These are phyloP conservation scores for Chiua sp. DNA, from an alignment of 1,284 basidiomycete species.

Conservation along the genomic window DNA sequence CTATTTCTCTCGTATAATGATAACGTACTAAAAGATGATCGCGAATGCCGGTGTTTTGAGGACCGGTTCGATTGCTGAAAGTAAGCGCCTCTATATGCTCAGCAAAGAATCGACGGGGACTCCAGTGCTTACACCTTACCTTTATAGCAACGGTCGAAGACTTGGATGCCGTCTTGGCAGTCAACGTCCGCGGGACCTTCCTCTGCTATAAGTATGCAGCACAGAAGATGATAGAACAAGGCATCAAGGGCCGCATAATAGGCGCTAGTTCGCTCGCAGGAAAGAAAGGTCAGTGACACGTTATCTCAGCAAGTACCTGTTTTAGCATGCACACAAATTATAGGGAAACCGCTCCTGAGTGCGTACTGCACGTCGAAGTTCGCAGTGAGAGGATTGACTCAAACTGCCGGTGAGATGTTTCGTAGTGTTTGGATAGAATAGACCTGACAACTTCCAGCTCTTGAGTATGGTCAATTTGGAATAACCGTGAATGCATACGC, in stretches of 20 bases:
- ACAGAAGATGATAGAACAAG: conserved; percentile 43
- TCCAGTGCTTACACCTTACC: not conserved
- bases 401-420: conserved; percentile 24
- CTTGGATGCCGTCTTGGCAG: conserved; percentile 32
- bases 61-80: conserved; percentile 29
- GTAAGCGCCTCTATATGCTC: conserved; percentile 18
- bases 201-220: conserved; percentile 46
- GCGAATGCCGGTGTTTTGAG: conserved; percentile 43
- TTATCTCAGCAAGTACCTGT: not conserved
- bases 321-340: not conserved
- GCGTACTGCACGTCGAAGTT: conserved; percentile 40
- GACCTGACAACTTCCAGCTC: conserved; percentile 32
- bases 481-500: conserved; percentile 61
- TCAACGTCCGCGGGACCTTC: conserved; percentile 42
- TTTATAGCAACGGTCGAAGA: conserved; percentile 29
- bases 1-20: not conserved
- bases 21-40: conserved; percentile 35
- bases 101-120: not conserved
- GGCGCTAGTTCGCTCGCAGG: conserved; percentile 43
- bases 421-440: not conserved
- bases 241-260: conserved; percentile 44
- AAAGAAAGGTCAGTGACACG: conserved; percentile 32
- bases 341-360: conserved; percentile 25
- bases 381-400: conserved; percentile 40
- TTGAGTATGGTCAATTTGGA: conserved; percentile 45